Evolutionary conservation across 2,329 filamentous ascomycete genomes (phyloP).

Genomic region (Diaporthe sp.): DNA sequence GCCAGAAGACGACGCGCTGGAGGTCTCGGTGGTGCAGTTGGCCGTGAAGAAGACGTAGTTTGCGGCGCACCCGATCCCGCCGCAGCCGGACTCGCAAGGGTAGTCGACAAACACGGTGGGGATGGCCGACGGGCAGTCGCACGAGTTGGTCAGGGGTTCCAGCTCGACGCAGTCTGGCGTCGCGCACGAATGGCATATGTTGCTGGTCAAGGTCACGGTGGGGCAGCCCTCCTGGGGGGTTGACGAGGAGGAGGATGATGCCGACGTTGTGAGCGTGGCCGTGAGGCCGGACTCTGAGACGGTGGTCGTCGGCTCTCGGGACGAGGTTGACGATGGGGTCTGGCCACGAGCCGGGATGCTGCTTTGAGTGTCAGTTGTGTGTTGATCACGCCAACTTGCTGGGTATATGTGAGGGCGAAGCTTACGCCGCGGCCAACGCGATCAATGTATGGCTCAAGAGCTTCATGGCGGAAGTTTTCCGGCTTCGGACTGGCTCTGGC

Average conservation of each 20-base stretch:
- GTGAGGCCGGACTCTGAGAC: slow-evolving; percentile 1
- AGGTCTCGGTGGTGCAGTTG: slow-evolving; percentile 18
- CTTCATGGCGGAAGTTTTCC: background rate
- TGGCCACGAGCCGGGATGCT: slow-evolving; percentile 7
- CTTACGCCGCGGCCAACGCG: background rate
- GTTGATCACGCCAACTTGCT: background rate
- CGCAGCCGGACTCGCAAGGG: slow-evolving; percentile 35
- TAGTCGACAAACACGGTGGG: slow-evolving; percentile 33
- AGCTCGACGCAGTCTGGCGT: slow-evolving; percentile 35
- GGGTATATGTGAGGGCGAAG: background rate
- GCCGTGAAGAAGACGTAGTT: slow-evolving; percentile 34
- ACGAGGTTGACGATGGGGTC: background rate
- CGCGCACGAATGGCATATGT: slow-evolving; percentile 36
- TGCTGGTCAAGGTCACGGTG: slow-evolving; percentile 36
- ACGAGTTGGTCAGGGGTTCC: slow-evolving; percentile 35
- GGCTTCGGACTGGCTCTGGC: background rate
- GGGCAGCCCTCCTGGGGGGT: slow-evolving; percentile 32
- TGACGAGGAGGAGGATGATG: background rate
- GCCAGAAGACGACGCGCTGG: background rate
- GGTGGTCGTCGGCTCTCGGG: background rate
- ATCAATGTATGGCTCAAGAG: background rate
- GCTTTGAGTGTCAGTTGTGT: background rate
- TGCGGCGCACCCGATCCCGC: slow-evolving; percentile 34
- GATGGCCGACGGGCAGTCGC: slow-evolving; percentile 35
- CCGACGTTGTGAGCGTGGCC: background rate